A percentile compares a stretch with the other conserved stretches of the same genome.
These are phyloP conservation scores for Grammothele lineata DNA, from an alignment of 768 basidiomycete species.

Conservation along the genomic window DNA sequence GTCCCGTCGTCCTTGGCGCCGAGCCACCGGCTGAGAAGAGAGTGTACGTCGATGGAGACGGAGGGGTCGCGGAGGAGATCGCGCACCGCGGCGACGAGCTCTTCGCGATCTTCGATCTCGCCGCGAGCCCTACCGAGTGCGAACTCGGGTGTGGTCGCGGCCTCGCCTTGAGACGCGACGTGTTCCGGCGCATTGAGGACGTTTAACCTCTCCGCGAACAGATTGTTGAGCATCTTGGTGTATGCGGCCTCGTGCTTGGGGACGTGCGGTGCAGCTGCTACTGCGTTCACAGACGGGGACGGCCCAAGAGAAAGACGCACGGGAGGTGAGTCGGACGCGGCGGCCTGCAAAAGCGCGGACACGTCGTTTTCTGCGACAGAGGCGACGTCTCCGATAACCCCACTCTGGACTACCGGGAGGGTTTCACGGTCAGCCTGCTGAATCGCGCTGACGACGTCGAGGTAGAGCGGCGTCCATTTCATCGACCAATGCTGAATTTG, in stretches of 20 bases:
- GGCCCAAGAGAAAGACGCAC: slow-evolving; percentile 48
- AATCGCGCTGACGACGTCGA: slow-evolving; percentile 72
- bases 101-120: slow-evolving; percentile 68
- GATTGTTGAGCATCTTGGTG: slow-evolving; percentile 78
- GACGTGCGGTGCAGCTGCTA: slow-evolving; percentile 46
- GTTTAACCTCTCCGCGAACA: slow-evolving; percentile 77
- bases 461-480: slow-evolving; percentile 84
- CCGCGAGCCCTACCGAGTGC: slow-evolving; percentile 90
- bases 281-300: slow-evolving; percentile 23
- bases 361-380: slow-evolving; percentile 41
- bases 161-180: slow-evolving; percentile 61
- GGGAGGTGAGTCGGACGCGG: slow-evolving; percentile 32
- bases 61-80: slow-evolving; percentile 53
- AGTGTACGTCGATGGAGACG: slow-evolving; percentile 55
- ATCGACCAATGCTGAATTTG: slow-evolving; percentile 72
- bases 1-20: slow-evolving; percentile 59
- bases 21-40: slow-evolving; percentile 76
- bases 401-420: slow-evolving; percentile 56
- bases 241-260: slow-evolving; percentile 91
- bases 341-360: slow-evolving; percentile 46
- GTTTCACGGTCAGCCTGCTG: slow-evolving; percentile 43
- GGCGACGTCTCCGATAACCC: slow-evolving; percentile 50
- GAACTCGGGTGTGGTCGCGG: slow-evolving; percentile 90
- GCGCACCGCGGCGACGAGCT: slow-evolving; percentile 61
- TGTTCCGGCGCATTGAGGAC: slow-evolving; percentile 81